A percentile compares a stretch with the other conserved stretches of the same genome.
phyloP scores from a whole-genome alignment of 148 eudicot genomes.

The Amaranthus cruentus region DNA sequence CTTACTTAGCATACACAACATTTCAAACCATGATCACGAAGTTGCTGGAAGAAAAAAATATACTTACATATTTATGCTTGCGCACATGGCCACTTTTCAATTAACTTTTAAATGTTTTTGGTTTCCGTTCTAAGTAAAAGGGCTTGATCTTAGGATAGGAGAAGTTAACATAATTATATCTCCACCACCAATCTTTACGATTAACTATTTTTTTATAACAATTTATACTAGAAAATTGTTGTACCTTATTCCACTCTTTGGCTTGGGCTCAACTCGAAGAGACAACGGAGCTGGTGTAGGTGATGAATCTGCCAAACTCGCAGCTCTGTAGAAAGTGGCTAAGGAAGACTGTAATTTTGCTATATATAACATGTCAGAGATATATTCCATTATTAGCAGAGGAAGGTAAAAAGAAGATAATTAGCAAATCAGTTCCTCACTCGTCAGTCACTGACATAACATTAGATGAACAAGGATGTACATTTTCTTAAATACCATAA shows the following conservation, averaged over 20 bases:
- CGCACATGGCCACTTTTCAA: background rate
- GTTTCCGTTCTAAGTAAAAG: no score
- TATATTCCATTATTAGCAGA: background rate
- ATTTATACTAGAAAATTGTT: background rate
- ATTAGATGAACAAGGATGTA: background rate
- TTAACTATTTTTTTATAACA: background rate
- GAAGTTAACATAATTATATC: no score
- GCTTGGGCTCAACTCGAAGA: conserved; percentile 89
- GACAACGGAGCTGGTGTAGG: conserved; percentile 74
- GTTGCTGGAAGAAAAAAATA: no score
- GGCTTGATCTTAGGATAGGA: no score
- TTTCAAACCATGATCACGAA: no score
- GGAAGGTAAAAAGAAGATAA: background rate
- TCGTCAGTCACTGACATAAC: background rate
- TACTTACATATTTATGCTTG: background rate
- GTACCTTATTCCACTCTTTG: conserved; percentile 94
- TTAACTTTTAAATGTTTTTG: background rate
- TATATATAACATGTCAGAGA: background rate
- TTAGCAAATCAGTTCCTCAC: background rate
- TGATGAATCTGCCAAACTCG: conserved; percentile 67
- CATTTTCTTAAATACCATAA: background rate
- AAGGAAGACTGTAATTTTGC: conserved; percentile 30
- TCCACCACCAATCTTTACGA: no score
- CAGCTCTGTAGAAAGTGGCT: conserved; percentile 69
- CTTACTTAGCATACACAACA: no score